Base-by-base conservation (phyloP, 164 flowering plant genomes). In the Brasenia schreberi region DNA sequence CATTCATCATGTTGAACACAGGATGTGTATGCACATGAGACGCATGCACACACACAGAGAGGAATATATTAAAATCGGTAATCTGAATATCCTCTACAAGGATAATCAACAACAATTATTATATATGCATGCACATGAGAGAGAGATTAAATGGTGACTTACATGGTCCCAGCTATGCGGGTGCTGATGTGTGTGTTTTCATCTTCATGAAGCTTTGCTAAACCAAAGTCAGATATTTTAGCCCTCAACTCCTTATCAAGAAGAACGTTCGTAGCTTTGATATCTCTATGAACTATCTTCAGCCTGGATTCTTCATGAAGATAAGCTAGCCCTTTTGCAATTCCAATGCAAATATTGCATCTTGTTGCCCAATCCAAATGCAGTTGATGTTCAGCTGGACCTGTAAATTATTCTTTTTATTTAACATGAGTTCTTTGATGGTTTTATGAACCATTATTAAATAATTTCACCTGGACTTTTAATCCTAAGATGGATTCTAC, bases 231-330 rank as follows among this genome's bases (percentile, higher is more conserved):
- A 1, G 86, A 83, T 44, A 83, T 77, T 43, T 81, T 83, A 19
- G 86, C 68, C 45, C 67, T 72, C 2, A 83, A 71, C 19, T 79
- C 66, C 63, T 61, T 71, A 44, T 81, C 84, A 19, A 81, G 79
- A 11, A 87, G 73, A 11, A 87, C 84, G 79, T 87, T 87, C 73
- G 83, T 86, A 7, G 85, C 68, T 73, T 85, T 87, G 62, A 87
- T 87, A 73, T 87, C 71, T 43, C 71, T 58, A 52, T 69, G 67
- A 16, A 69, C 63, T 42, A 69, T 59, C 61, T 69, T 69, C 59
- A 69, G 16, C 42, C 18, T 59, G 59, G 71, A 69, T 43, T 59
- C 71, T 59, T 69, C 71, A 58, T 69, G 71, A 7, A 64, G 64
- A 59, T 69, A 69, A 16, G 64, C 71, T 2, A 49, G 17, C 59